These are phyloP conservation scores for Salix brachista DNA, from an alignment of 345 rosid genomes.

Conservation along the genomic window DNA sequence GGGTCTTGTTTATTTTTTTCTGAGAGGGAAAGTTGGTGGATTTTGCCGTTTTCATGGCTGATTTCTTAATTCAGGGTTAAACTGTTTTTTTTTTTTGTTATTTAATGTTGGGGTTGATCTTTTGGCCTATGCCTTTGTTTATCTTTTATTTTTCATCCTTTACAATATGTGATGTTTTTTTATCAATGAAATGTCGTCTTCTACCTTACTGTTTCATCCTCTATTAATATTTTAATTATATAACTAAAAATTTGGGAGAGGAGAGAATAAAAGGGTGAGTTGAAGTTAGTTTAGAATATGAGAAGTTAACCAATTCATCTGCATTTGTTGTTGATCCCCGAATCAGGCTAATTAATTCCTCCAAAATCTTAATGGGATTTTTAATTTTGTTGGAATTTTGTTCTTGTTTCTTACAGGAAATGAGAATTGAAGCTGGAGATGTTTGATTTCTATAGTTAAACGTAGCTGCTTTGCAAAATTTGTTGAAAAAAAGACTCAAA, in stretches of 20 bases:
- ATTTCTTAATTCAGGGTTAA: constrained; percentile 11
- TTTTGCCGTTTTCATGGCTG: not conserved
- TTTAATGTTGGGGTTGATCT: not conserved
- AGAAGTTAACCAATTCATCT: not conserved
- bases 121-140: not conserved
- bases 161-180: not conserved
- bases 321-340: constrained; percentile 26
- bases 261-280: not conserved
- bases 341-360: constrained; percentile 12
- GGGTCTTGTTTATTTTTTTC: not conserved
- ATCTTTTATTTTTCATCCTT: not conserved
- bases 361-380: not conserved
- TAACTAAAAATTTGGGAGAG: constrained; percentile 5
- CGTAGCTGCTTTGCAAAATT: not conserved
- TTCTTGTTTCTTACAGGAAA: constrained; percentile 15
- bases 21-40: not conserved
- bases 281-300: not conserved
- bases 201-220: constrained; percentile 15
- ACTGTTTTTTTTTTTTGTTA: not conserved
- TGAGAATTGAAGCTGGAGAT: constrained; percentile 18
- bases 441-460: constrained; percentile 7
- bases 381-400: constrained; percentile 2
- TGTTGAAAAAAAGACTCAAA: not conserved
- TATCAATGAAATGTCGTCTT: constrained; percentile 19
- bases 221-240: not conserved